These are phyloP conservation scores for Metschnikowia santaceciliae DNA, from an alignment of 805 yeast genomes.

Conservation along the genomic window DNA sequence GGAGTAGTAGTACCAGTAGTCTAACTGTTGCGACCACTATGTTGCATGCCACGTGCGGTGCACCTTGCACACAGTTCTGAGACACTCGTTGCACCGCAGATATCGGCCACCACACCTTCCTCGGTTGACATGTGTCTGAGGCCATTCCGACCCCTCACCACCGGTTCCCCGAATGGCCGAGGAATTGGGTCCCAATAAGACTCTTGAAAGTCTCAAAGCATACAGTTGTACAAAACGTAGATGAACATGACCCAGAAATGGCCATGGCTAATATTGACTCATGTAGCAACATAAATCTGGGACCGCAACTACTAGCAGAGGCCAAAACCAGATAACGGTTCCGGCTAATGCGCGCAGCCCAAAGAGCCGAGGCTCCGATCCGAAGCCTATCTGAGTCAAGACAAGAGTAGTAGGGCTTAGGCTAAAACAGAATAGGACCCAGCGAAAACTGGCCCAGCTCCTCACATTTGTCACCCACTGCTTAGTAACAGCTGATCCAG, in stretches of 20 bases:
- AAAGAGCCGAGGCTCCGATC: background rate
- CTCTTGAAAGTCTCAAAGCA: background rate
- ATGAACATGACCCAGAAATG: background rate
- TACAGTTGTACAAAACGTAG: background rate
- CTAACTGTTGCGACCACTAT: background rate
- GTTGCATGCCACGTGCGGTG: background rate
- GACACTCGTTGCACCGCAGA: background rate
- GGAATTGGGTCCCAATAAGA: background rate
- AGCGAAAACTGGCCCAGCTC: background rate
- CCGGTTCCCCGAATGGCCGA: background rate
- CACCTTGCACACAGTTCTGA: background rate
- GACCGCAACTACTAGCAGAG: background rate
- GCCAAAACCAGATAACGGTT: background rate
- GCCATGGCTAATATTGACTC: background rate
- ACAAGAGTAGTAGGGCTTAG: too few species aligned
- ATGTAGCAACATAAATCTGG: background rate
- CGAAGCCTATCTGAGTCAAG: too few species aligned
- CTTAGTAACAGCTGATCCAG: background rate
- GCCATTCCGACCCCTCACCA: background rate
- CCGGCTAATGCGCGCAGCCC: background rate
- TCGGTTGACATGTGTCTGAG: conserved; percentile 1
- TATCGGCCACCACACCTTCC: background rate
- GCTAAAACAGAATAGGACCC: too few species aligned
- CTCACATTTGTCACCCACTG: background rate
- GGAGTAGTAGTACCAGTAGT: too few species aligned